Percentiles rank a stretch among this genome's conserved stretches.
Evolutionary conservation across 805 yeast species (phyloP).

Genomic region (Candida fluviatilis): DNA sequence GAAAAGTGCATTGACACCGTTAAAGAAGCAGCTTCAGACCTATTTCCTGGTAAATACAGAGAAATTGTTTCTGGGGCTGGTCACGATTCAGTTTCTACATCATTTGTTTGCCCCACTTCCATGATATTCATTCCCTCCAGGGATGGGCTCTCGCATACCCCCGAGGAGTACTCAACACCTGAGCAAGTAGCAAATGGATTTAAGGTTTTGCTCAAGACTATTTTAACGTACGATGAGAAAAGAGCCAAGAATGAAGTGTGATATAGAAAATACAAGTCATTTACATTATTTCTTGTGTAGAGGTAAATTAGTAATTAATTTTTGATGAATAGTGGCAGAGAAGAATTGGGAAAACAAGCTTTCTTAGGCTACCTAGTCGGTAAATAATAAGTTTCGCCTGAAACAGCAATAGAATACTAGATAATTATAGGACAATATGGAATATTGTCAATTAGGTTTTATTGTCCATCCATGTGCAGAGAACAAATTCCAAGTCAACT

Average conservation of each 20-base stretch:
- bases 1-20: constrained; percentile 49
- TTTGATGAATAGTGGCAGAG: background rate
- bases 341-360: background rate
- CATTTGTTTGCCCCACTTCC: constrained; percentile 57
- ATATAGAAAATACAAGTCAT: background rate
- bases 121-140: constrained; percentile 71
- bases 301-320: background rate
- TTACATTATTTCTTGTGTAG: background rate
- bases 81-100: constrained; percentile 65
- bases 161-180: constrained; percentile 61
- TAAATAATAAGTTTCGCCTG: too few relatives aligned
- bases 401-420: too few relatives aligned
- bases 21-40: constrained; percentile 45
- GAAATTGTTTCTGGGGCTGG: constrained; percentile 67
- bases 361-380: too few relatives aligned
- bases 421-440: too few relatives aligned
- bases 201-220: constrained; percentile 48
- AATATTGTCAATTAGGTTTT: too few relatives aligned
- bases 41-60: constrained; percentile 38
- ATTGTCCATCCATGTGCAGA: too few relatives aligned
- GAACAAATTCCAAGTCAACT: too few relatives aligned
- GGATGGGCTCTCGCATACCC: constrained; percentile 66
- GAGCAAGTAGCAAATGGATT: constrained; percentile 61
- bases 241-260: constrained; percentile 7
- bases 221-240: constrained; percentile 27